Conservation (phyloP, 768 basidiomycete genomes). For the Suillus cothurnatus region DNA sequence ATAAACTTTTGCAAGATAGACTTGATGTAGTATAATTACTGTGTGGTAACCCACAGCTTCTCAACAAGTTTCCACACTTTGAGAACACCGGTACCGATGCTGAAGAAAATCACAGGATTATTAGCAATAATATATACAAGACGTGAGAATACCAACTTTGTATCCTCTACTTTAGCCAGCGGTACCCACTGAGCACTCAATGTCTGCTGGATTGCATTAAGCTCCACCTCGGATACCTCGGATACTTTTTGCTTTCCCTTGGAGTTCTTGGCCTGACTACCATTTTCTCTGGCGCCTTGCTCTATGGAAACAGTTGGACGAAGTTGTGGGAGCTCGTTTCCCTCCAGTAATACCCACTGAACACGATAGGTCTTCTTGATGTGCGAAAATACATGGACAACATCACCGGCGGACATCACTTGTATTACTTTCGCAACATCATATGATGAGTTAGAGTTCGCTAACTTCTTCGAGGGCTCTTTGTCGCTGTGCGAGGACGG, state of each 20-base stretch:
- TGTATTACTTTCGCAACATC: conserved; percentile 32
- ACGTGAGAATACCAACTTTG: conserved; percentile 54
- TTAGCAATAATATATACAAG: neutral
- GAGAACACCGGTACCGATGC: conserved; percentile 72
- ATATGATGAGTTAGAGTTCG: neutral
- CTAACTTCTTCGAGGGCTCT: conserved; percentile 1
- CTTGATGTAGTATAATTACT: neutral
- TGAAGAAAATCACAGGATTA: conserved; percentile 29
- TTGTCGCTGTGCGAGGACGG: conserved; percentile 20
- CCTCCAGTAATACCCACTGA: conserved; percentile 67
- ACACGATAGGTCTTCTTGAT: conserved; percentile 84
- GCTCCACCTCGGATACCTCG: conserved; percentile 17
- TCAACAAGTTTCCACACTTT: conserved; percentile 72
- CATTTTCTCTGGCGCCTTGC: conserved; percentile 6
- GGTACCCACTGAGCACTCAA: conserved; percentile 50
- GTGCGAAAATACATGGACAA: conserved; percentile 87
- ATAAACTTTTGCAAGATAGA: neutral
- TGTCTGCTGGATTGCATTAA: conserved; percentile 5
- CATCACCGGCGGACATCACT: conserved; percentile 58
- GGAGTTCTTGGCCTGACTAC: conserved; percentile 12
- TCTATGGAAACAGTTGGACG: conserved; percentile 12
- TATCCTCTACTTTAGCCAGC: conserved; percentile 53
- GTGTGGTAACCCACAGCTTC: conserved; percentile 41
- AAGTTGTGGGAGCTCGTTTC: conserved; percentile 41
- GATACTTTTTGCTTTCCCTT: conserved; percentile 18